Conservation (phyloP, 768 basidiomycete species). For the Boletus speciosus region DNA sequence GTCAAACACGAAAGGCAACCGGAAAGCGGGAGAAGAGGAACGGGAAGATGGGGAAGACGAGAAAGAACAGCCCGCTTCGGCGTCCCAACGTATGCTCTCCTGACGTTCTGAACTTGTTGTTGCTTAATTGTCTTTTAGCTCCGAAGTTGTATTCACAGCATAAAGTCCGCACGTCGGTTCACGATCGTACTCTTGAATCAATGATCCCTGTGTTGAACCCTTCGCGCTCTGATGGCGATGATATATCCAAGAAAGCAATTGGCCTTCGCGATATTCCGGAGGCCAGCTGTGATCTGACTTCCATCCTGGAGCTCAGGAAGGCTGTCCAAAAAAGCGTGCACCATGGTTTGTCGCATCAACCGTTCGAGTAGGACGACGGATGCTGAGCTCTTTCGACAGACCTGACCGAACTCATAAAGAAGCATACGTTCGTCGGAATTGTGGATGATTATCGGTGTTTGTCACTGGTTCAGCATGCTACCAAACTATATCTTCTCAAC, state of each 20-base stretch:
- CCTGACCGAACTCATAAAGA: constrained; percentile 76
- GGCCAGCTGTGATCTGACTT: constrained; percentile 74
- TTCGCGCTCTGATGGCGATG: constrained; percentile 36
- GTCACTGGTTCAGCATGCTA: constrained; percentile 82
- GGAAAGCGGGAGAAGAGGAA: constrained; percentile 37
- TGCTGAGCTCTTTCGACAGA: constrained; percentile 41
- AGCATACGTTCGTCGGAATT: constrained; percentile 90
- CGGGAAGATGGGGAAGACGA: constrained; percentile 32
- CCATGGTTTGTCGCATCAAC: constrained; percentile 47
- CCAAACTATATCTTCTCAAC: constrained; percentile 86
- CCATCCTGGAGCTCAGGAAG: constrained; percentile 64
- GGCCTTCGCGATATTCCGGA: constrained; percentile 59
- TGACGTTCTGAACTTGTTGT: neutral
- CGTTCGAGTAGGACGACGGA: neutral
- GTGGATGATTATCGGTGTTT: constrained; percentile 72
- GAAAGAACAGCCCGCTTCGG: constrained; percentile 24
- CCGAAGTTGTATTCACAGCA: constrained; percentile 72
- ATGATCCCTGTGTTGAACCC: constrained; percentile 79
- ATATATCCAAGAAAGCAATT: constrained; percentile 14
- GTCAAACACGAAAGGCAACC: constrained; percentile 14
- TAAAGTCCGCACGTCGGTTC: constrained; percentile 86
- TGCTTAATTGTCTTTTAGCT: constrained; percentile 14
- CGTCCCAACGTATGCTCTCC: constrained; percentile 24
- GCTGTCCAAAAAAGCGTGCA: constrained; percentile 60
- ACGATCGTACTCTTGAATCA: constrained; percentile 89